Conservation (phyloP, 495 filamentous ascomycete genomes). For the Pseudevernia furfuracea region DNA sequence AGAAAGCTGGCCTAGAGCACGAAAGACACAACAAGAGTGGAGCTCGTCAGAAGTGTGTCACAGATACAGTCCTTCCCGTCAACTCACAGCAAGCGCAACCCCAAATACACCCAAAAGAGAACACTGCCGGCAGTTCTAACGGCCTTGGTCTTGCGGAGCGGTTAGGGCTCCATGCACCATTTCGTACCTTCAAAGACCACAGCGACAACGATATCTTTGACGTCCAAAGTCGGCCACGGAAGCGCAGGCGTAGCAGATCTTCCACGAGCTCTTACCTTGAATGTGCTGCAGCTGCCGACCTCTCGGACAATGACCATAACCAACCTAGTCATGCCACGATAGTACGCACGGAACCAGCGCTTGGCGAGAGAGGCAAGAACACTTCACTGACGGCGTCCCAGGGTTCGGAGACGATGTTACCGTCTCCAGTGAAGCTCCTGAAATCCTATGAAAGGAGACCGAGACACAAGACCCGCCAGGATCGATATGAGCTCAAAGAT, state of each 20-base stretch:
- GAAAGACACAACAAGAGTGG: background rate
- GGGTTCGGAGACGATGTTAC: background rate
- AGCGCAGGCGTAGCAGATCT: constrained; percentile 21
- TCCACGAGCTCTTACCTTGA: constrained; percentile 29
- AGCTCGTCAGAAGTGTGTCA: background rate
- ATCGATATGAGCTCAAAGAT: constrained; percentile 44
- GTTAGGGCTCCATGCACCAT: constrained; percentile 22
- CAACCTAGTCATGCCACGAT: background rate
- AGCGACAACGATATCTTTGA: constrained; percentile 13
- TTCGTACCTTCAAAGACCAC: constrained; percentile 20
- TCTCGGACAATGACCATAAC: background rate
- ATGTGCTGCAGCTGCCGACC: constrained; percentile 13
- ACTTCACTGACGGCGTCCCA: background rate
- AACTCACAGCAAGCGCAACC: background rate
- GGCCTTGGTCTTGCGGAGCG: constrained; percentile 10
- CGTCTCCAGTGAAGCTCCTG: constrained; percentile 1
- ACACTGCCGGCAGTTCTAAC: background rate
- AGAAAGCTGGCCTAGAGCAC: background rate
- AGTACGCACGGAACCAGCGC: background rate
- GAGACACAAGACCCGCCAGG: constrained; percentile 54
- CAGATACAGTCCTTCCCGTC: background rate
- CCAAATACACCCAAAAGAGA: background rate
- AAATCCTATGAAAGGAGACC: constrained; percentile 49
- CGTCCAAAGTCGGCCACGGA: constrained; percentile 5
- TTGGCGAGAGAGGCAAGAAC: background rate